These are phyloP conservation scores for Helotiales sp. DNA, from an alignment of 2,329 filamentous ascomycete genomes.

Conservation along the genomic window DNA sequence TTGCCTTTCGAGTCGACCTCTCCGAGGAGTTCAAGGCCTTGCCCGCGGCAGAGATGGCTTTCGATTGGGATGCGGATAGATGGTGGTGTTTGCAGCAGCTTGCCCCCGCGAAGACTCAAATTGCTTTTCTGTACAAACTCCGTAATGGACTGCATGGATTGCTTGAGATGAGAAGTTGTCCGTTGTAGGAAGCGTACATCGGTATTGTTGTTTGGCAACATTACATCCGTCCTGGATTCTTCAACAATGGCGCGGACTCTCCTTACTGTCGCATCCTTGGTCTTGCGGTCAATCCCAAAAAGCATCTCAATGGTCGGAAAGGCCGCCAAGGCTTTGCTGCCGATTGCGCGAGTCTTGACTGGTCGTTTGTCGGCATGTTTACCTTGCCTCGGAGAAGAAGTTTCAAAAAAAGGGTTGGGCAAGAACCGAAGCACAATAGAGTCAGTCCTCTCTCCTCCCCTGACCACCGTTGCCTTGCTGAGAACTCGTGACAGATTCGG, in stretches of 20 bases:
- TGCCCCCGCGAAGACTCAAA: constrained; percentile 20
- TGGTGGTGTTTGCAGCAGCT: constrained; percentile 35
- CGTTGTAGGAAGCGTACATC: constrained; percentile 42
- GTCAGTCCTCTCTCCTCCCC: background rate
- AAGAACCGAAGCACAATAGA: constrained; percentile 35
- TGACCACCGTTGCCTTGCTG: background rate
- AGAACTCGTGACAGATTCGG: constrained; percentile 35
- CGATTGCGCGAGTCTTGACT: constrained; percentile 17
- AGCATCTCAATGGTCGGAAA: constrained; percentile 42
- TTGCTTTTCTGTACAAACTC: constrained; percentile 35
- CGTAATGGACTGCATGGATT: constrained; percentile 14
- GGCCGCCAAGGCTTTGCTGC: constrained; percentile 31
- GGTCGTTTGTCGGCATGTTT: constrained; percentile 1
- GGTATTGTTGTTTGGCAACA: constrained; percentile 41
- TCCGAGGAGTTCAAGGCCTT: constrained; percentile 23
- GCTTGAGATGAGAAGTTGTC: constrained; percentile 29
- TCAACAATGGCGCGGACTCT: constrained; percentile 35
- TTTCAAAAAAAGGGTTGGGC: constrained; percentile 39
- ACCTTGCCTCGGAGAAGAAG: background rate
- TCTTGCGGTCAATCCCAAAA: constrained; percentile 30
- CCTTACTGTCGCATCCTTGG: constrained; percentile 25
- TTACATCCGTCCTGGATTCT: constrained; percentile 36
- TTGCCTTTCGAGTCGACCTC: constrained; percentile 1
- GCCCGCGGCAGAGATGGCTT: constrained; percentile 30
- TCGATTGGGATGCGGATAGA: constrained; percentile 38